phyloP scores from a whole-genome alignment of 495 filamentous ascomycete species.

The Trichoderma virens region DNA sequence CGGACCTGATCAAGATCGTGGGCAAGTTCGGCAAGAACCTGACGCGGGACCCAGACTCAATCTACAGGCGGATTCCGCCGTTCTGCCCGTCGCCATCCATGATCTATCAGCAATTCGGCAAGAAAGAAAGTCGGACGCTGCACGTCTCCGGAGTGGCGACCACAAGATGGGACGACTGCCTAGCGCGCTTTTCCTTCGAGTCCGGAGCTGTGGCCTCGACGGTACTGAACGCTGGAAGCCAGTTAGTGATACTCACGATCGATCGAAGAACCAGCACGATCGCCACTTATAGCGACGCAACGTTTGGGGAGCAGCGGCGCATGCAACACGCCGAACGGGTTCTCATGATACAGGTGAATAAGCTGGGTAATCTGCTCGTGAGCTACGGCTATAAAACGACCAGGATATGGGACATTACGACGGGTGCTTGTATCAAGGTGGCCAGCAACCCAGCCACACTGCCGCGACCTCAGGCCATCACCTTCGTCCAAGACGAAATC shows the following conservation, averaged over 20 bases:
- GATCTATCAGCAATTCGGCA: conserved; percentile 11
- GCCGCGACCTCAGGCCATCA: not conserved
- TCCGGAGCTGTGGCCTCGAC: conserved; percentile 2
- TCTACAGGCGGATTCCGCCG: conserved; percentile 30
- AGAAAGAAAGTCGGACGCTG: conserved; percentile 5
- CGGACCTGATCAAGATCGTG: conserved; percentile 32
- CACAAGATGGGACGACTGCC: conserved; percentile 9
- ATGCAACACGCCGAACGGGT: conserved; percentile 1
- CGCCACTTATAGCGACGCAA: conserved; percentile 2
- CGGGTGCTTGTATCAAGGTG: conserved; percentile 1
- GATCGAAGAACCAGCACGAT: not conserved
- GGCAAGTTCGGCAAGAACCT: conserved; percentile 31
- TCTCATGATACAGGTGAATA: not conserved
- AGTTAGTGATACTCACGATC: conserved; percentile 6
- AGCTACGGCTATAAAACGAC: conserved; percentile 11
- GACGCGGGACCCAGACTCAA: conserved; percentile 20
- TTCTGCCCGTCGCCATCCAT: conserved; percentile 24
- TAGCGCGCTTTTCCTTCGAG: conserved; percentile 5
- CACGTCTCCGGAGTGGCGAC: not conserved
- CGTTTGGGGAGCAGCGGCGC: conserved; percentile 9
- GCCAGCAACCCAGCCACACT: not conserved
- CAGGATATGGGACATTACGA: conserved; percentile 10
- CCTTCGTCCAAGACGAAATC: not conserved
- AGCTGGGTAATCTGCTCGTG: not conserved
- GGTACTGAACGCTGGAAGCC: conserved; percentile 10